phyloP scores from a whole-genome alignment of 129 eudicot genomes.

The Flaveria ramosissima region DNA sequence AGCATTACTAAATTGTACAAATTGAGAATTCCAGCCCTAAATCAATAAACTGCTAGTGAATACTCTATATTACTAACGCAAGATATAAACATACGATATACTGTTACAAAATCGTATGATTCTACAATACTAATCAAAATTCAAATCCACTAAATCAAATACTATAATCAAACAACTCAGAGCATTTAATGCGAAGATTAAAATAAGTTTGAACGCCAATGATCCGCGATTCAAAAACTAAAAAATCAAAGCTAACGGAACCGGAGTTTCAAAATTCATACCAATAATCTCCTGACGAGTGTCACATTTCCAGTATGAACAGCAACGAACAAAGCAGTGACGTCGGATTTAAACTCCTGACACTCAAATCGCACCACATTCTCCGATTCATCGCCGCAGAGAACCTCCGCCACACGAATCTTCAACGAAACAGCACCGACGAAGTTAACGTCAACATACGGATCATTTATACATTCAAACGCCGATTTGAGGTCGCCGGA shows the following conservation, averaged over 20 bases:
- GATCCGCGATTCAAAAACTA: conserved; percentile 25
- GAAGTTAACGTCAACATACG: conserved; percentile 74
- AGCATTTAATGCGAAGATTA: conserved; percentile 28
- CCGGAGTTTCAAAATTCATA: conserved; percentile 28
- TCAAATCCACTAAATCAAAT: conserved; percentile 16
- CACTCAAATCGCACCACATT: conserved; percentile 52
- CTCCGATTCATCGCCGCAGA: conserved; percentile 46
- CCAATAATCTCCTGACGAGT: conserved; percentile 74
- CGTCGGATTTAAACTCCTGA: conserved; percentile 68
- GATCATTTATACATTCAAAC: conserved; percentile 62
- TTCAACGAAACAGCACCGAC: conserved; percentile 68
- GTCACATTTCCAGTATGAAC: conserved; percentile 63
- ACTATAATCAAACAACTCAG: not conserved
- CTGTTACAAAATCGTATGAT: not conserved
- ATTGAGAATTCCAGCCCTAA: conserved; percentile 15
- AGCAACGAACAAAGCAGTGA: conserved; percentile 80
- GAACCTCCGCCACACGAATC: conserved; percentile 55
- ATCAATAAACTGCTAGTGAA: not conserved
- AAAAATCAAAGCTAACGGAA: conserved; percentile 5
- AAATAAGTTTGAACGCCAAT: conserved; percentile 5
- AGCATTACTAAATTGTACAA: not conserved
- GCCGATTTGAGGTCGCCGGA: conserved; percentile 54
- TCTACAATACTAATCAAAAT: not conserved
- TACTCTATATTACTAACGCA: not conserved
- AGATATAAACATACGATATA: not conserved